Percentiles rank a stretch among this genome's conserved stretches.
These are phyloP conservation scores for Vigna reflexopilosa DNA, from an alignment of 306 rosid species.

Conservation along the genomic window DNA sequence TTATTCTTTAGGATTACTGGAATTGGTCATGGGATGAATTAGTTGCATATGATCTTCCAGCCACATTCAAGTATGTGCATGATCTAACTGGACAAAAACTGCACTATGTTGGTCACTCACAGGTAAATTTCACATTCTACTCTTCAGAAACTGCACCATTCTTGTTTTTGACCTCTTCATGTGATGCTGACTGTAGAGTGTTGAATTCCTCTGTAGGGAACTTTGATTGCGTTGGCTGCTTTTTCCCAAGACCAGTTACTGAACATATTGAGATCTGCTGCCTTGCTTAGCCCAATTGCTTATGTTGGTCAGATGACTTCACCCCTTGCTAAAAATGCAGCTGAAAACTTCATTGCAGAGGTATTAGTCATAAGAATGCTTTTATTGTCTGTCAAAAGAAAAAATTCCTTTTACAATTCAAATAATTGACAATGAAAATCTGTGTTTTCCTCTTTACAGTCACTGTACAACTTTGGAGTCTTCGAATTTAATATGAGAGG, in stretches of 20 bases:
- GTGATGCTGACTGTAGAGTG: neutral
- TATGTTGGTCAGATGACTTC: slow-evolving; percentile 77
- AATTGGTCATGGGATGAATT: slow-evolving; percentile 99
- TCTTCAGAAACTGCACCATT: neutral
- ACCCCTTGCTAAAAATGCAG: slow-evolving; percentile 73
- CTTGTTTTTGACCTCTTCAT: slow-evolving; percentile 19
- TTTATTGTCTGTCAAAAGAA: neutral
- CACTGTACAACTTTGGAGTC: slow-evolving; percentile 64
- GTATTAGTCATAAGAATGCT: slow-evolving; percentile 44
- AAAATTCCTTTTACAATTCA: neutral
- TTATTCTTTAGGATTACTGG: slow-evolving; percentile 63
- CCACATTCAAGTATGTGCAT: slow-evolving; percentile 75
- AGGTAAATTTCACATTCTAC: slow-evolving; percentile 54
- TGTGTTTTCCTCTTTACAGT: slow-evolving; percentile 54
- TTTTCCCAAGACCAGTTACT: slow-evolving; percentile 68
- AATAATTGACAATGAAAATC: slow-evolving; percentile 38
- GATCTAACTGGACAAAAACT: slow-evolving; percentile 76
- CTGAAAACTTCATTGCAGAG: slow-evolving; percentile 77
- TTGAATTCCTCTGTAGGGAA: slow-evolving; percentile 67
- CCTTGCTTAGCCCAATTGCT: slow-evolving; percentile 91
- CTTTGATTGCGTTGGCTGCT: slow-evolving; percentile 79
- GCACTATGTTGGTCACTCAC: slow-evolving; percentile 93
- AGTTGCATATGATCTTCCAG: slow-evolving; percentile 88
- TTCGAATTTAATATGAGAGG: slow-evolving; percentile 69
- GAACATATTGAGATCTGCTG: slow-evolving; percentile 74